phyloP scores from a whole-genome alignment of 2,329 filamentous ascomycete species.

The Leptographium wingfieldii region DNA sequence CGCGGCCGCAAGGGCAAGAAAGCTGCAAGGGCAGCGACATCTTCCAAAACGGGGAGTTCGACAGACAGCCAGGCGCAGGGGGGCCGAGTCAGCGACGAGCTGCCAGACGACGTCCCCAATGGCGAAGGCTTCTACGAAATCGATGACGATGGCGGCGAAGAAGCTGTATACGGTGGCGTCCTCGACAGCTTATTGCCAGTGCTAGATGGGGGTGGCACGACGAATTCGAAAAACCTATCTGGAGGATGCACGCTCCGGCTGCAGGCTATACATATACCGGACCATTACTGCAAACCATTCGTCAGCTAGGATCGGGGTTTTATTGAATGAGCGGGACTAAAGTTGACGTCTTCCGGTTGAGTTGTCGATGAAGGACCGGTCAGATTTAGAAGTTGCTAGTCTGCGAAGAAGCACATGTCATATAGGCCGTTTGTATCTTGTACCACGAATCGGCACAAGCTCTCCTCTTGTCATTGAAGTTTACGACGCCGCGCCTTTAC shows the following conservation, averaged over 20 bases:
- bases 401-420: not conserved
- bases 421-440: not conserved
- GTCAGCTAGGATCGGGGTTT: not conserved
- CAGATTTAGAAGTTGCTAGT: not conserved
- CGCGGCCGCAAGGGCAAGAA: conserved; percentile 88
- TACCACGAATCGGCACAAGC: not conserved
- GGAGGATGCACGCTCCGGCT: not conserved
- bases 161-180: not conserved
- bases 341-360: not conserved
- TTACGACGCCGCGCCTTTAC: too few species aligned
- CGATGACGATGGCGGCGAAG: conserved; percentile 1
- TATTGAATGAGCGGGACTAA: not conserved
- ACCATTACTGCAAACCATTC: not conserved
- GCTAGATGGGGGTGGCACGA: not conserved
- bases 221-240: not conserved
- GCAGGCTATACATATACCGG: not conserved
- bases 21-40: conserved; percentile 42
- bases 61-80: conserved; percentile 3
- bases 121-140: conserved; percentile 3
- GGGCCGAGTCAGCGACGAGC: not conserved
- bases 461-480: not conserved
- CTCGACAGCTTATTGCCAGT: not conserved
- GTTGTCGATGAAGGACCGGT: not conserved
- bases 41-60: conserved; percentile 26
- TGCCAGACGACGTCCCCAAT: not conserved